Base-by-base conservation (phyloP, 176 grass and related monocot genomes). In the Olyra latifolia region DNA sequence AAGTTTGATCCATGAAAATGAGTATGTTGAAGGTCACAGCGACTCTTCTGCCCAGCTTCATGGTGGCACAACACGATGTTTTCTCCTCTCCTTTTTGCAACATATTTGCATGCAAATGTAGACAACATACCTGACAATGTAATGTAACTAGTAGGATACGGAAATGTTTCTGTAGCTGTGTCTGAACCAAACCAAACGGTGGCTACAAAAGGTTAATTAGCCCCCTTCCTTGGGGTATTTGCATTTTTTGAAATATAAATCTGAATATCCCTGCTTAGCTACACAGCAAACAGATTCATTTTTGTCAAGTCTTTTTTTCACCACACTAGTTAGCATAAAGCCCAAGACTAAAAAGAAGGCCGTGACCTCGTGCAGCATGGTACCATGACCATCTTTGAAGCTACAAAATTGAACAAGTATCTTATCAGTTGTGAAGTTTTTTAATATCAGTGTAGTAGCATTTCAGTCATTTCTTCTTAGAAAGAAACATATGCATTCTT, bases 381-480 rank as follows among this genome's bases (percentile, higher is more conserved):
- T 23, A 30, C 1, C 28, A 3, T 49, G 23, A 14, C 24, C 11
- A 14, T 59, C 23, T 27, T 75, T 45, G 17, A 17, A 58, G 71
- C 20, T 66, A 7, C 23, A 83, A 45, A 66, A 54, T 62, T 25
- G 4, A 10, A 54, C 62, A 72, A 61, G 22, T 22, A 44, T 35
- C 2, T 54, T 10, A 70, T 8, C 25, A 55, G 49, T 46, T 6
- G 62, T 75, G 71, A 53, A 28, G 14, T 46, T 82, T 10, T 38
- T 60, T 62, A 19, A 77, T 56, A 44, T 19, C 68, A 63, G 23
- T 40, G 25, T 15, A 60, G 1, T 69, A 75, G 20, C 0, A 43
- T 85, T 78, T 35, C n/a, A 69, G 69, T 10, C 1, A 43, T 85
- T 78, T 35, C n/a, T 71, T 19, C 10, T 81, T 60, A 60, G n/a